Evolutionary conservation across 2,329 filamentous ascomycete genomes (phyloP).

Genomic region (Mollisiaceae sp.): DNA sequence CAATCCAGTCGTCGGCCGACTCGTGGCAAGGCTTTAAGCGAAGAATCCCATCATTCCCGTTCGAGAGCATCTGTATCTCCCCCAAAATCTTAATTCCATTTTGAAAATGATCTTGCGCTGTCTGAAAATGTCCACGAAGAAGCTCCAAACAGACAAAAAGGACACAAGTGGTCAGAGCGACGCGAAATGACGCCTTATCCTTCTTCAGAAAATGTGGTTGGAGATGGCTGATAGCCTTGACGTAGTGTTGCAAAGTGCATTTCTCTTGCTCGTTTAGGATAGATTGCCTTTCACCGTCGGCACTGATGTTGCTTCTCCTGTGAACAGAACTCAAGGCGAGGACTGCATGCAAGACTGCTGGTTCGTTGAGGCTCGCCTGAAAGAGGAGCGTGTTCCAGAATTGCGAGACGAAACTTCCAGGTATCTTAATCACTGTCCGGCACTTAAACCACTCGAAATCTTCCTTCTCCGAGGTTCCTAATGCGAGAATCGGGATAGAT

Average conservation of each 20-base stretch:
- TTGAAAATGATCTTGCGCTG: slow-evolving; percentile 32
- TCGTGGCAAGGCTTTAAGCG: slow-evolving; percentile 32
- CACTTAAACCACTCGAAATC: slow-evolving; percentile 55
- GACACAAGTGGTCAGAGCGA: slow-evolving; percentile 33
- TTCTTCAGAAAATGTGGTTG: slow-evolving; percentile 44
- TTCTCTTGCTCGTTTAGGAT: slow-evolving; percentile 34
- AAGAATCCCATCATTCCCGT: slow-evolving; percentile 11
- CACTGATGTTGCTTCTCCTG: slow-evolving; percentile 40
- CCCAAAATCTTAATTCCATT: slow-evolving; percentile 33
- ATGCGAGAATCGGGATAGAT: slow-evolving; percentile 48
- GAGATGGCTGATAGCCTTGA: slow-evolving; percentile 53
- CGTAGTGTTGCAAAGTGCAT: slow-evolving; percentile 54
- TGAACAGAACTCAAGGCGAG: slow-evolving; percentile 49
- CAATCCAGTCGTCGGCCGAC: slow-evolving; percentile 50
- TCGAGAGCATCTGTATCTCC: slow-evolving; percentile 16
- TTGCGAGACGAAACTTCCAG: slow-evolving; percentile 44
- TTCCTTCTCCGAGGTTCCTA: slow-evolving; percentile 45
- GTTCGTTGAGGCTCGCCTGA: slow-evolving; percentile 43
- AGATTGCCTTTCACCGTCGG: background rate
- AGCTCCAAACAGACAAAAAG: slow-evolving; percentile 35
- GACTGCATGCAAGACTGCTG: slow-evolving; percentile 46
- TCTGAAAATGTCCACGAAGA: slow-evolving; percentile 28
- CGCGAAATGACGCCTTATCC: slow-evolving; percentile 25
- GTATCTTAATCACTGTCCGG: slow-evolving; percentile 48
- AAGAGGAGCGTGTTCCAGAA: slow-evolving; percentile 47